Conservation (phyloP, 139 green algal genomes). For the Coelastrella sp. region DNA sequence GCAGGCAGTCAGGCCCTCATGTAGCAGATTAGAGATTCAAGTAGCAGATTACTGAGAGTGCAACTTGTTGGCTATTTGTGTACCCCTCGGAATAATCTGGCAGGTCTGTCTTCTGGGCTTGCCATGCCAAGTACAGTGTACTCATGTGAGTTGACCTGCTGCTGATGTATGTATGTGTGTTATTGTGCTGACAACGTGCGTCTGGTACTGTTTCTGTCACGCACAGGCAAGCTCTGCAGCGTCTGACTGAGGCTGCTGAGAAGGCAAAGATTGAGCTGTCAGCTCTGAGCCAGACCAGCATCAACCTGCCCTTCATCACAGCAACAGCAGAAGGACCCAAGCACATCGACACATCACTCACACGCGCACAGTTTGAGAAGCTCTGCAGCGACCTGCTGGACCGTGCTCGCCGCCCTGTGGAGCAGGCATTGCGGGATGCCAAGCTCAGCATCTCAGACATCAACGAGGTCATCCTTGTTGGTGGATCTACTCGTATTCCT, state of each 20-base stretch:
- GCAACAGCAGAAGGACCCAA: conserved; percentile 98
- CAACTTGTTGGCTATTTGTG: not conserved
- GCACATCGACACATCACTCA: conserved; percentile 96
- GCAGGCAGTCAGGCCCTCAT: not conserved
- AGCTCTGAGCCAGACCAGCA: conserved; percentile 82
- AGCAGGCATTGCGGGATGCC: conserved; percentile 95
- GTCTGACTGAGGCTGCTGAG: conserved; percentile 97
- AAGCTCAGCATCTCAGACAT: conserved; percentile 90
- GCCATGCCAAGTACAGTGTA: too few relatives aligned
- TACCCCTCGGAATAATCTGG: not conserved
- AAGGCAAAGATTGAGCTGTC: conserved; percentile 99
- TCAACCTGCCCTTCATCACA: conserved; percentile 99
- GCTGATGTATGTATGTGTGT: too few relatives aligned
- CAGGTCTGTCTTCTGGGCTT: too few relatives aligned
- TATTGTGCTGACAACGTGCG: too few relatives aligned
- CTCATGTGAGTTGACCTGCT: too few relatives aligned
- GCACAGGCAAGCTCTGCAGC: conserved; percentile 76
- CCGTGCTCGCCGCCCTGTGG: conserved; percentile 89
- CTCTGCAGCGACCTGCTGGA: conserved; percentile 96
- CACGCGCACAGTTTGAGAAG: conserved; percentile 95
- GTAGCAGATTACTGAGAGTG: not conserved
- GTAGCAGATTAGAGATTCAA: too few relatives aligned
- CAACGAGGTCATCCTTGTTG: conserved; percentile 93
- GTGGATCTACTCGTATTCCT: conserved; percentile 98
- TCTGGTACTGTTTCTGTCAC: not conserved